A percentile compares a stretch with the other conserved stretches of the same genome.
Conservation (phyloP, 1,139 yeast species). For the Saccharomyces pastorianus region DNA sequence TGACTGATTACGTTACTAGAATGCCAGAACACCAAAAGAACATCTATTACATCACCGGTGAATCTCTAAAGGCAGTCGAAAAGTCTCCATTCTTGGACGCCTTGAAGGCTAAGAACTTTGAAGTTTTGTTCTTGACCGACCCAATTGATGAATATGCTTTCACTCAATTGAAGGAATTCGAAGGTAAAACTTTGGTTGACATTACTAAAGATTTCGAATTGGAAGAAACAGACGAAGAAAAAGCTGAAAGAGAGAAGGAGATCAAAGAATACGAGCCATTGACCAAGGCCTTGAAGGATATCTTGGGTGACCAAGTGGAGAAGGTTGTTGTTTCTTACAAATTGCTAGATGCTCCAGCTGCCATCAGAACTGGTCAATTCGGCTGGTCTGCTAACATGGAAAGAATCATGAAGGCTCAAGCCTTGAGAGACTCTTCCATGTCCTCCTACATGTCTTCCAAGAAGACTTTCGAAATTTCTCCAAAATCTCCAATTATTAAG, state of each 20-base stretch:
- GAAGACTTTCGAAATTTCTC: slow-evolving; percentile 98
- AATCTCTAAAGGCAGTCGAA: slow-evolving; percentile 94
- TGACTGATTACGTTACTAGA: slow-evolving; percentile 95
- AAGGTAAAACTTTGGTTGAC: slow-evolving; percentile 97
- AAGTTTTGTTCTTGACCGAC: slow-evolving; percentile 94
- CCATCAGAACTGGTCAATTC: slow-evolving; percentile 98
- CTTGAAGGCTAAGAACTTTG: slow-evolving; percentile 96
- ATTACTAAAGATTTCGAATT: slow-evolving; percentile 98
- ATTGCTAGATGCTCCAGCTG: slow-evolving; percentile 98
- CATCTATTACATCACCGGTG: slow-evolving; percentile 98
- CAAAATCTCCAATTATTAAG: slow-evolving; percentile 88
- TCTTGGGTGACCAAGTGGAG: slow-evolving; percentile 97
- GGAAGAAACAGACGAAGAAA: slow-evolving; percentile 98
- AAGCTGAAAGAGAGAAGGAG: slow-evolving; percentile 87
- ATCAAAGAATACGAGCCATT: slow-evolving; percentile 85
- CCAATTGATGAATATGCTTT: slow-evolving; percentile 99
- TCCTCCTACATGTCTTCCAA: slow-evolving; percentile 98
- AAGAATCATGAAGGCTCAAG: slow-evolving; percentile 99
- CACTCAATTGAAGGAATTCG: slow-evolving; percentile 98
- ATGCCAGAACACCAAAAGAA: slow-evolving; percentile 99
- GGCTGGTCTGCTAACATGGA: slow-evolving; percentile 99
- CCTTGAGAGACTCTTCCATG: slow-evolving; percentile 97
- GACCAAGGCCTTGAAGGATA: slow-evolving; percentile 91
- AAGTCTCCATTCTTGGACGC: slow-evolving; percentile 99
- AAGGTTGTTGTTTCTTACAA: slow-evolving; percentile 97